A percentile compares a stretch with the other conserved stretches of the same genome.
Evolutionary conservation across 352 stramenopile genomes (phyloP).

Genomic region (Pythium phragmitis): DNA sequence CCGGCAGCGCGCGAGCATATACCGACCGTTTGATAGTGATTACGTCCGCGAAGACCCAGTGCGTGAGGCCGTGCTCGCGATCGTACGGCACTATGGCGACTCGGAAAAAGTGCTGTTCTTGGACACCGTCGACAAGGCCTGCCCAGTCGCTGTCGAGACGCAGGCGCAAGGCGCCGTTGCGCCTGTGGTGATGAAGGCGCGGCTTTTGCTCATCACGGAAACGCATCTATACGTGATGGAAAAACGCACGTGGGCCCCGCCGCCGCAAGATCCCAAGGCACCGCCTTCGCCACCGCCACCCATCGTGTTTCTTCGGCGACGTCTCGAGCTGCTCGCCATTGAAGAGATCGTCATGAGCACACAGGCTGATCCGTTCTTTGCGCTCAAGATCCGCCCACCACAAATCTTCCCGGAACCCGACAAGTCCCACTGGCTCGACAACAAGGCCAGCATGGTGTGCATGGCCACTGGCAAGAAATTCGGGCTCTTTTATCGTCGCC

Average conservation of each 20-base stretch:
- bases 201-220: slow-evolving; percentile 70
- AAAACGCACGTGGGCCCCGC: slow-evolving; percentile 55
- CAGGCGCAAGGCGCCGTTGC: slow-evolving; percentile 7
- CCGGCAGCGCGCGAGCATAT: slow-evolving; percentile 83
- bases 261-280: slow-evolving; percentile 36
- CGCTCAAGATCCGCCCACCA: slow-evolving; percentile 61
- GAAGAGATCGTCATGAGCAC: slow-evolving; percentile 82
- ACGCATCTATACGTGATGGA: slow-evolving; percentile 82
- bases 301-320: slow-evolving; percentile 72
- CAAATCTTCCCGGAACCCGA: slow-evolving; percentile 58
- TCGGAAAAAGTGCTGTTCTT: slow-evolving; percentile 84
- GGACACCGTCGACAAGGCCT: slow-evolving; percentile 71
- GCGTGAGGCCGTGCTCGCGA: slow-evolving; percentile 58
- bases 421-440: slow-evolving; percentile 83
- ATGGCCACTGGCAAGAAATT: slow-evolving; percentile 89
- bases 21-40: slow-evolving; percentile 83
- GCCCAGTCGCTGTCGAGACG: slow-evolving; percentile 10
- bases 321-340: slow-evolving; percentile 54
- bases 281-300: slow-evolving; percentile 57
- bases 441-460: slow-evolving; percentile 82
- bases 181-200: slow-evolving; percentile 39
- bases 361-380: slow-evolving; percentile 78
- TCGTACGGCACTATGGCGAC: slow-evolving; percentile 77
- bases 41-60: slow-evolving; percentile 72
- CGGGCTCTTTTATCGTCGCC: slow-evolving; percentile 81